These are phyloP conservation scores for Phylloporus sp. DNA, from an alignment of 768 basidiomycete genomes.

Conservation along the genomic window DNA sequence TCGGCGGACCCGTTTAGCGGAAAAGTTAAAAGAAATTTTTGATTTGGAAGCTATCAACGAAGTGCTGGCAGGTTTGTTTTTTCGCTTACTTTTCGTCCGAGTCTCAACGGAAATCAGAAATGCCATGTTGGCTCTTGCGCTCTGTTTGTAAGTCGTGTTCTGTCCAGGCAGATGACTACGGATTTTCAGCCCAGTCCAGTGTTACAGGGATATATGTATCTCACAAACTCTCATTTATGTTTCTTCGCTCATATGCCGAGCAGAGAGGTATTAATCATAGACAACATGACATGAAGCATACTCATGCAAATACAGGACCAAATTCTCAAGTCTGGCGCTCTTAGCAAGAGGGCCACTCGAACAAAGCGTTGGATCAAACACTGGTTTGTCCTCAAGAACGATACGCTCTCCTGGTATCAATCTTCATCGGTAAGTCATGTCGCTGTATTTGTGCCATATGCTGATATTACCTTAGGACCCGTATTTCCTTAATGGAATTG, in stretches of 20 bases:
- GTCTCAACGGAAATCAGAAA: conserved; percentile 46
- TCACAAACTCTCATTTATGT: conserved; percentile 89
- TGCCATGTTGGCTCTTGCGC: conserved; percentile 91
- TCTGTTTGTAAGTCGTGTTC: conserved; percentile 66
- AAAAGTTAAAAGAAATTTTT: conserved; percentile 87
- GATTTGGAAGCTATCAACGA: conserved; percentile 76
- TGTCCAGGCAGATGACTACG: not conserved
- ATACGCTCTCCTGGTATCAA: conserved; percentile 94
- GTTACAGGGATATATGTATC: conserved; percentile 95
- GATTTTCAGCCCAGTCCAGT: conserved; percentile 41
- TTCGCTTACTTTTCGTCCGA: not conserved
- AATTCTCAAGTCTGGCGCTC: conserved; percentile 84
- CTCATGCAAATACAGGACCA: conserved; percentile 58
- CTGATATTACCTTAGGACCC: conserved; percentile 62
- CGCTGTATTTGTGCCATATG: conserved; percentile 2
- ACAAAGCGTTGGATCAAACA: conserved; percentile 92
- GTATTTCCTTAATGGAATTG: conserved; percentile 94
- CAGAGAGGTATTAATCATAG: conserved; percentile 66
- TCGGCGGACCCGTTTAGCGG: conserved; percentile 69
- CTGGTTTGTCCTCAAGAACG: conserved; percentile 96
- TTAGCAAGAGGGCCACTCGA: conserved; percentile 82
- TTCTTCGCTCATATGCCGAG: conserved; percentile 96
- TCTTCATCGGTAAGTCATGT: conserved; percentile 68
- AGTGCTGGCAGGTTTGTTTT: conserved; percentile 68
- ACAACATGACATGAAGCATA: not conserved